Percentiles rank a stretch among this genome's conserved stretches.
These are phyloP conservation scores for Wilcoxina mikolae DNA, from an alignment of 495 filamentous ascomycete genomes.

Conservation along the genomic window DNA sequence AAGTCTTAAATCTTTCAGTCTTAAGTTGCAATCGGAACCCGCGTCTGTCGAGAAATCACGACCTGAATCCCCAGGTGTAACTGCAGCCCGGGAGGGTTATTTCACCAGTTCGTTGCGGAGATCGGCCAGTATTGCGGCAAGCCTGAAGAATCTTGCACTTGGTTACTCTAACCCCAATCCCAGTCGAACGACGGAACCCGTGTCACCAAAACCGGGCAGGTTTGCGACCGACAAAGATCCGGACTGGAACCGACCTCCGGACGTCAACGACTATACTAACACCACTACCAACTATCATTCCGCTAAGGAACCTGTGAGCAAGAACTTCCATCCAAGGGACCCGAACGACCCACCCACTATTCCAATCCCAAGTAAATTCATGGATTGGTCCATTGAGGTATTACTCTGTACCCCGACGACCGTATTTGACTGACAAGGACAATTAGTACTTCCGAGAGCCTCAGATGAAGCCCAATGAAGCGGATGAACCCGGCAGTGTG, in stretches of 20 bases:
- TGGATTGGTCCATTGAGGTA: constrained; percentile 88
- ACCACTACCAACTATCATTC: constrained; percentile 57
- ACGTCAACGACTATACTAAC: constrained; percentile 49
- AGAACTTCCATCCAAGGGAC: constrained; percentile 50
- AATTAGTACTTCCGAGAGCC: constrained; percentile 92
- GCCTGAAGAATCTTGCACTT: constrained; percentile 53
- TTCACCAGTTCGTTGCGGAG: constrained; percentile 47
- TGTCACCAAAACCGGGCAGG: constrained; percentile 28
- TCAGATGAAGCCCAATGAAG: constrained; percentile 92
- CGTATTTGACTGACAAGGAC: constrained; percentile 26
- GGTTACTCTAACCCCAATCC: constrained; percentile 27
- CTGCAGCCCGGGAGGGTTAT: constrained; percentile 42
- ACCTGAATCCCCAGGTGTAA: constrained; percentile 37
- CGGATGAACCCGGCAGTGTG: constrained; percentile 90
- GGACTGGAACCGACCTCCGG: constrained; percentile 61
- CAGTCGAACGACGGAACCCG: constrained; percentile 27
- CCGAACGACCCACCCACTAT: constrained; percentile 42
- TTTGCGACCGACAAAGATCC: constrained; percentile 34
- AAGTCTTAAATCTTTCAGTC: constrained; percentile 20
- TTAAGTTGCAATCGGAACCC: constrained; percentile 32
- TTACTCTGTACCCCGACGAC: too few relatives aligned
- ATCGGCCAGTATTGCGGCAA: constrained; percentile 58
- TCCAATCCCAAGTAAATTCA: constrained; percentile 66
- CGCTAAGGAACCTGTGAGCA: constrained; percentile 59
- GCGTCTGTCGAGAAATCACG: constrained; percentile 35